These are phyloP conservation scores for Jamesozyma jinghongensis DNA, from an alignment of 805 yeast genomes.

Conservation along the genomic window DNA sequence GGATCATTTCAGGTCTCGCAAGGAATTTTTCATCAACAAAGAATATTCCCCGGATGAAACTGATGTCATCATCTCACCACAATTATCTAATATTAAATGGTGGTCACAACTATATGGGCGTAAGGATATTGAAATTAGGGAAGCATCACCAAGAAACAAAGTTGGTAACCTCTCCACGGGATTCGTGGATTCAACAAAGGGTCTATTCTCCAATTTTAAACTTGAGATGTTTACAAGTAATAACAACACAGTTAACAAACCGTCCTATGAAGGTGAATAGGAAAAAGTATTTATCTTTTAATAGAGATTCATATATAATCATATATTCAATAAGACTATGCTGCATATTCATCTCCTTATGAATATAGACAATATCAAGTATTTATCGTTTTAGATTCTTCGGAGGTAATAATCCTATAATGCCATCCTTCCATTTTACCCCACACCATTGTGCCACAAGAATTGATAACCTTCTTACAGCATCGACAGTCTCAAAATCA, in stretches of 20 bases:
- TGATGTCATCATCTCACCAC: constrained; percentile 45
- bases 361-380: background rate
- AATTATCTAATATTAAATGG: constrained; percentile 48
- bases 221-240: constrained; percentile 1
- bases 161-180: background rate
- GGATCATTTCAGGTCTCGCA: constrained; percentile 83
- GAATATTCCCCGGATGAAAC: constrained; percentile 25
- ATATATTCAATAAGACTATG: background rate
- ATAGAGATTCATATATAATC: background rate
- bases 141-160: constrained; percentile 20
- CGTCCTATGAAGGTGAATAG: no score
- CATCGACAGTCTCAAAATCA: constrained; percentile 49
- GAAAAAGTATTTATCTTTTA: background rate
- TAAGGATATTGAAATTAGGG: constrained; percentile 50
- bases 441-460: constrained; percentile 70
- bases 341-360: background rate
- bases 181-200: constrained; percentile 5
- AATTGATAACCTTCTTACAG: constrained; percentile 53
- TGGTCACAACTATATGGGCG: constrained; percentile 85
- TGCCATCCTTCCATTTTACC: constrained; percentile 41
- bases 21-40: constrained; percentile 55
- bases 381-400: constrained; percentile 1
- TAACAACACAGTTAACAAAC: background rate
- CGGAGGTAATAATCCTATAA: constrained; percentile 21
- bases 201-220: constrained; percentile 6